Conservation (phyloP, 2,329 filamentous ascomycete genomes). For the Colletotrichum viniferum region DNA sequence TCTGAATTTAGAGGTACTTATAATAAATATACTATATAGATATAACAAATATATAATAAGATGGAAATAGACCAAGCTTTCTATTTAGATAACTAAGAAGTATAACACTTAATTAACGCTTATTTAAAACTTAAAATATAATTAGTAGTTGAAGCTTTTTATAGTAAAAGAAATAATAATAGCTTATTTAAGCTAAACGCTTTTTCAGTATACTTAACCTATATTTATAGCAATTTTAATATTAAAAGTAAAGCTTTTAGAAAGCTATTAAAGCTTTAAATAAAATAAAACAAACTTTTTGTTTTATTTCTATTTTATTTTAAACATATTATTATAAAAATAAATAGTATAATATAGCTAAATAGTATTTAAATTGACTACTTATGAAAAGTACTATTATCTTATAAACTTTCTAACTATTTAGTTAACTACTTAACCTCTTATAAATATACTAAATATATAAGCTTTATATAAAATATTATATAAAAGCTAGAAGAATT, state of each 20-base stretch:
- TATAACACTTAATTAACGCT: not conserved
- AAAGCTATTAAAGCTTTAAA: too few relatives aligned
- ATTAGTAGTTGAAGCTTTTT: not conserved
- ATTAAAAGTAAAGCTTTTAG: not conserved
- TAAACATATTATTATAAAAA: not conserved
- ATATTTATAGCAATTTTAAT: not conserved
- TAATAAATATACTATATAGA: not conserved
- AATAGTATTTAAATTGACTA: not conserved
- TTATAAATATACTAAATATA: not conserved
- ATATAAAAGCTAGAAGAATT: too few relatives aligned
- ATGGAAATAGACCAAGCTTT: not conserved
- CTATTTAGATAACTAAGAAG: not conserved
- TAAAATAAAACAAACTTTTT: too few relatives aligned
- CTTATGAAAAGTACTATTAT: not conserved
- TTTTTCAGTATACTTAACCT: too few relatives aligned
- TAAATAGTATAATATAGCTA: not conserved
- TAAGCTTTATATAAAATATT: not conserved
- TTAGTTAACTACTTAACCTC: not conserved
- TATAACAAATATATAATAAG: not conserved
- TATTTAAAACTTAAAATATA: not conserved
- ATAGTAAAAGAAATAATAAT: not conserved
- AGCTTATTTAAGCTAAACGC: not conserved
- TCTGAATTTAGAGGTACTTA: not conserved
- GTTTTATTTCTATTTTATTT: too few relatives aligned
- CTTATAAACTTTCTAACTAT: not conserved